Conservation (phyloP, 257 asterid species). For the Linderniella brevidens region DNA sequence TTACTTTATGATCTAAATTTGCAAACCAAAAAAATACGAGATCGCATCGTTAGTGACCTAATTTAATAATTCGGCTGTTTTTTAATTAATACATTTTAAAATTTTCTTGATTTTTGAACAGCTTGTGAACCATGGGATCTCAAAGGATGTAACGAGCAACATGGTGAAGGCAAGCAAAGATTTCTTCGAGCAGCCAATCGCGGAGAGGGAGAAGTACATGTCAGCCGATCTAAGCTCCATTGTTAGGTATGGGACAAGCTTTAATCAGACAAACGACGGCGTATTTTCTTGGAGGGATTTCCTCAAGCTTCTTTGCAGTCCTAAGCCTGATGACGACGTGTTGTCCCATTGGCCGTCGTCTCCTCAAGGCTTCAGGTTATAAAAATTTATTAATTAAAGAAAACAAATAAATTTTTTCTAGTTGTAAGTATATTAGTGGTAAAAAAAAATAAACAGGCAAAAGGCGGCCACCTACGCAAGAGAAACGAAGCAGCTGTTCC, state of each 20-base stretch:
- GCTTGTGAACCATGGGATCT: conserved; percentile 69
- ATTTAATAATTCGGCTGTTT: not conserved
- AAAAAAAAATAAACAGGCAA: conserved; percentile 25
- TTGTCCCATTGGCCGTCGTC: conserved; percentile 80
- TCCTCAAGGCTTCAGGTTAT: conserved; percentile 59
- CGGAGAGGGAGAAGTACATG: conserved; percentile 80
- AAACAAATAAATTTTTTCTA: not conserved
- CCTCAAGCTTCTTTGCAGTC: conserved; percentile 56
- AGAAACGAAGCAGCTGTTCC: conserved; percentile 41
- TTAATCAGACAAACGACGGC: conserved; percentile 64
- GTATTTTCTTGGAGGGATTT: conserved; percentile 91
- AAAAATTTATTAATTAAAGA: not conserved
- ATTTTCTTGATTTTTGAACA: conserved; percentile 10
- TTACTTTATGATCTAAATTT: too few relatives aligned
- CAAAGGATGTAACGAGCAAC: conserved; percentile 21
- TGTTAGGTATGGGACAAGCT: conserved; percentile 84
- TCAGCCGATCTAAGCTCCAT: conserved; percentile 36
- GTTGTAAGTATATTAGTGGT: too few relatives aligned
- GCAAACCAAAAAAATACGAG: too few relatives aligned
- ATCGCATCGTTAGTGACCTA: conserved; percentile 15
- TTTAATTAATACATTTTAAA: not conserved
- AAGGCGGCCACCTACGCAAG: conserved; percentile 30
- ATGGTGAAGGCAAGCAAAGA: conserved; percentile 38
- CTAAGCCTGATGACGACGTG: conserved; percentile 32
- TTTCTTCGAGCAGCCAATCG: conserved; percentile 53